A percentile compares a stretch with the other conserved stretches of the same genome.
phyloP scores from a whole-genome alignment of 805 yeast species.

The Candida stauntonica region DNA sequence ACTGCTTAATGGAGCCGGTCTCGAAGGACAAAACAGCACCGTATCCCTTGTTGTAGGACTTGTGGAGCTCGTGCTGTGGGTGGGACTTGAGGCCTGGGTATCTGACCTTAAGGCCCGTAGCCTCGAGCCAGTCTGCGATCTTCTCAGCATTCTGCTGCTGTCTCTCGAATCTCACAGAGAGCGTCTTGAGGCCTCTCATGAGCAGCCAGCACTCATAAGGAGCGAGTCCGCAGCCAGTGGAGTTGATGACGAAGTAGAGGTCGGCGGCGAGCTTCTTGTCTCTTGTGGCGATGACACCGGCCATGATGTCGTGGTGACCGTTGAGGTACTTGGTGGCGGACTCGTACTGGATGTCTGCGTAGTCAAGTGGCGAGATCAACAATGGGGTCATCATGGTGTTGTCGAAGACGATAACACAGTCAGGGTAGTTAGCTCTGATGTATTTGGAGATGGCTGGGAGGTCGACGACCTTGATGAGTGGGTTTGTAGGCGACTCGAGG shows the following conservation, averaged over 20 bases:
- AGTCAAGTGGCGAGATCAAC: constrained; percentile 76
- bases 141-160: constrained; percentile 78
- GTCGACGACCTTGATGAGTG: constrained; percentile 84
- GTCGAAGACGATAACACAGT: constrained; percentile 76
- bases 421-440: constrained; percentile 66
- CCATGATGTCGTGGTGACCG: constrained; percentile 97
- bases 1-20: constrained; percentile 66
- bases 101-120: constrained; percentile 61
- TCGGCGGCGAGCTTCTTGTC: constrained; percentile 59
- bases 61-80: constrained; percentile 78
- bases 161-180: constrained; percentile 80
- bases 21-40: constrained; percentile 90
- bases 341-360: constrained; percentile 89
- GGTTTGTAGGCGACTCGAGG: constrained; percentile 91
- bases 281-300: constrained; percentile 80
- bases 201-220: constrained; percentile 93
- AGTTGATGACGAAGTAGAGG: constrained; percentile 73
- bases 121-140: constrained; percentile 69
- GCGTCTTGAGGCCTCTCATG: constrained; percentile 82
- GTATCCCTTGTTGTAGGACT: constrained; percentile 71
- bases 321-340: constrained; percentile 89
- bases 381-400: constrained; percentile 97
- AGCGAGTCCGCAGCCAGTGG: constrained; percentile 86
- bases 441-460: constrained; percentile 59
- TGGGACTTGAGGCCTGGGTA: constrained; percentile 82